phyloP scores from a whole-genome alignment of 345 rosid genomes.

The Populus tremula region DNA sequence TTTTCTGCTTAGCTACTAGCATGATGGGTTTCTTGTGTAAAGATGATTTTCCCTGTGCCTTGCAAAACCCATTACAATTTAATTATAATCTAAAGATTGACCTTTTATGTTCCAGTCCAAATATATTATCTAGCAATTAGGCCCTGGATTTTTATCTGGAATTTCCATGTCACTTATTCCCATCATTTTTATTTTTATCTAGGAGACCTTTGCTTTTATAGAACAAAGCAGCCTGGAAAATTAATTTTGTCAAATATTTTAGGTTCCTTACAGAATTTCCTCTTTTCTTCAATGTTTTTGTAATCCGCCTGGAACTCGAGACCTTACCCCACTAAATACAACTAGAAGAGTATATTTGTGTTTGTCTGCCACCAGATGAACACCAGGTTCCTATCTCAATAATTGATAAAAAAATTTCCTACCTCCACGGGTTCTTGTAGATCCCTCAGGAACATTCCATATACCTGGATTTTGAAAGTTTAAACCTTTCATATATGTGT shows the following conservation, averaged over 20 bases:
- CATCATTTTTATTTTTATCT: no score
- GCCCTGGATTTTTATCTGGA: no score
- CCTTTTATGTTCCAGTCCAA: neutral
- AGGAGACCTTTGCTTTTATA: neutral
- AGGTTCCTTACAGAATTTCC: neutral
- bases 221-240: slow-evolving; percentile 1
- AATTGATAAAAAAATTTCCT: neutral
- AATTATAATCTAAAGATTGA: slow-evolving; percentile 12
- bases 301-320: slow-evolving; percentile 1
- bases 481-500: slow-evolving; percentile 9
- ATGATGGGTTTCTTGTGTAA: slow-evolving; percentile 31
- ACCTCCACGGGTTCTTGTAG: neutral
- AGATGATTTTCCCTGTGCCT: slow-evolving; percentile 22
- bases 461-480: neutral
- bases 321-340: neutral
- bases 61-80: slow-evolving; percentile 20
- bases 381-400: slow-evolving; percentile 24
- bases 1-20: slow-evolving; percentile 19
- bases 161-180: no score
- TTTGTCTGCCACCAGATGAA: slow-evolving; percentile 29
- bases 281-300: neutral
- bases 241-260: neutral
- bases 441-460: slow-evolving; percentile 4
- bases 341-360: neutral
- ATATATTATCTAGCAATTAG: no score